These are phyloP conservation scores for Penicillium samsonianum DNA, from an alignment of 495 filamentous ascomycete species.

Conservation along the genomic window DNA sequence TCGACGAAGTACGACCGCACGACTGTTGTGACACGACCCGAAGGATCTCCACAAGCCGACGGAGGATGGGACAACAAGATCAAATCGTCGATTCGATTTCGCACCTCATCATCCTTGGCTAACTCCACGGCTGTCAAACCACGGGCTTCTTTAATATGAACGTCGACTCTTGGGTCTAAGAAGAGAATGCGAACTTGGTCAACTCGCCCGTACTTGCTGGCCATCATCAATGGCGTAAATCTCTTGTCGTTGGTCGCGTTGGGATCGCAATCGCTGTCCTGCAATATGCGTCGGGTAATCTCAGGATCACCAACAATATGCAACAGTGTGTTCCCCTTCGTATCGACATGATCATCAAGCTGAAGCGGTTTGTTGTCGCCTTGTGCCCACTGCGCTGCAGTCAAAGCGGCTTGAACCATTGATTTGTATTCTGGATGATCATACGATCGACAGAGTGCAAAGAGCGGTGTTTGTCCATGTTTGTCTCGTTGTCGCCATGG, in stretches of 20 bases:
- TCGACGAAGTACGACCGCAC: constrained; percentile 98
- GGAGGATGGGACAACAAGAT: constrained; percentile 72
- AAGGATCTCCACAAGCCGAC: constrained; percentile 50
- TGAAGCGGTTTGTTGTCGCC: constrained; percentile 77
- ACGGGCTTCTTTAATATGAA: constrained; percentile 78
- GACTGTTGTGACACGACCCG: constrained; percentile 85
- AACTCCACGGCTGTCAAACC: constrained; percentile 95
- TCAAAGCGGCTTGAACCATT: constrained; percentile 82
- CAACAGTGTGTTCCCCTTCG: constrained; percentile 88
- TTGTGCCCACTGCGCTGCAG: constrained; percentile 72
- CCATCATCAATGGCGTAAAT: constrained; percentile 96
- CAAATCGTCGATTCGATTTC: constrained; percentile 94
- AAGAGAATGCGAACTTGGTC: constrained; percentile 91
- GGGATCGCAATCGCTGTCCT: constrained; percentile 85
- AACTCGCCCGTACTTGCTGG: constrained; percentile 96
- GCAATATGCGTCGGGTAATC: constrained; percentile 71
- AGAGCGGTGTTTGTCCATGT: constrained; percentile 94
- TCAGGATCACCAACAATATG: constrained; percentile 89
- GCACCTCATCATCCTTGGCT: constrained; percentile 96
- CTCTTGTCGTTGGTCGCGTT: constrained; percentile 96
- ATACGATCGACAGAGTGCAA: constrained; percentile 92
- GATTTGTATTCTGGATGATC: constrained; percentile 82
- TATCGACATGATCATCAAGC: constrained; percentile 89
- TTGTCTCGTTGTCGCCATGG: constrained; percentile 92
- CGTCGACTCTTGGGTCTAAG: constrained; percentile 81